phyloP scores from a whole-genome alignment of 805 yeast species.

The Kuraishia borneana region DNA sequence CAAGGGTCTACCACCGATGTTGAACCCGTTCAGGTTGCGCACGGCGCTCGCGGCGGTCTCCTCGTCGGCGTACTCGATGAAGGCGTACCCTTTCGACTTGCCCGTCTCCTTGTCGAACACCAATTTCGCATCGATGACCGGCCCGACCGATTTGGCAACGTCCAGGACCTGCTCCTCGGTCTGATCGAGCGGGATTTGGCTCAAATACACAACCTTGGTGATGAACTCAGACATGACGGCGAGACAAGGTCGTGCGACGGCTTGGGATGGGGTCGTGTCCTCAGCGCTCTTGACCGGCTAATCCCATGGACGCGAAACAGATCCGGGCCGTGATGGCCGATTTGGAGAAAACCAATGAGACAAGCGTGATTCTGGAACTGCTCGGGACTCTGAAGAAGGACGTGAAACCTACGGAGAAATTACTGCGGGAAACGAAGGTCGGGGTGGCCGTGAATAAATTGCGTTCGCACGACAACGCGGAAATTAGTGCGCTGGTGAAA shows the following conservation, averaged over 20 bases:
- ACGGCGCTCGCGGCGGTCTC: conserved; percentile 90
- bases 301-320: conserved; percentile 57
- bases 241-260: no score
- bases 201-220: conserved; percentile 53
- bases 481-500: conserved; percentile 64
- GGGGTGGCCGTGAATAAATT: conserved; percentile 93
- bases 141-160: conserved; percentile 80
- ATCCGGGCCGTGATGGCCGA: conserved; percentile 57
- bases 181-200: conserved; percentile 86
- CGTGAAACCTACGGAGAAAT: conserved; percentile 73
- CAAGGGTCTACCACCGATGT: conserved; percentile 58
- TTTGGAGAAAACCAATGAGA: conserved; percentile 62
- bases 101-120: conserved; percentile 86
- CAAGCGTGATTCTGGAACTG: conserved; percentile 55
- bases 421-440: conserved; percentile 89
- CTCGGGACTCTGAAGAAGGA: conserved; percentile 56
- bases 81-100: conserved; percentile 83
- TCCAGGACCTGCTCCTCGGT: conserved; percentile 90
- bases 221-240: background rate
- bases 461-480: conserved; percentile 54
- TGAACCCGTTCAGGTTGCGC: conserved; percentile 71
- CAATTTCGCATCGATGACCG: conserved; percentile 64
- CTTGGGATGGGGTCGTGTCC: no score
- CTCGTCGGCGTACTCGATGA: conserved; percentile 62
- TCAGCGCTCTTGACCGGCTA: background rate